Percentiles rank a stretch among this genome's conserved stretches.
phyloP scores from a whole-genome alignment of 2,329 filamentous ascomycete species.

The Annulohypoxylon truncatum region DNA sequence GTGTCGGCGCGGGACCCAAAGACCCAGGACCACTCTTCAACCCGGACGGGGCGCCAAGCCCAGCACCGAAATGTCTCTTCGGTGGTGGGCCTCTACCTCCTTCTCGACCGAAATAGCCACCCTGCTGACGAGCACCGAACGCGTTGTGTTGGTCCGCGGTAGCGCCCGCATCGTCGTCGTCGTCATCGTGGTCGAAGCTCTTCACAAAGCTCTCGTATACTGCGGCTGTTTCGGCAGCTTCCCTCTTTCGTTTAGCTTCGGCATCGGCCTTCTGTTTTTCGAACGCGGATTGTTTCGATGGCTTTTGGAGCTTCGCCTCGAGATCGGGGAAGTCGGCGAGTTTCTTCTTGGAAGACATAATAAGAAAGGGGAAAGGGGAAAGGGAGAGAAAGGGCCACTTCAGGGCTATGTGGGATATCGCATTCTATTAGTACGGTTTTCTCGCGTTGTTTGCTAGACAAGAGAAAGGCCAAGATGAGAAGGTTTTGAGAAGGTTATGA shows the following conservation, averaged over 20 bases:
- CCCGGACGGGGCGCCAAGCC: constrained; percentile 60
- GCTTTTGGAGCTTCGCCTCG: constrained; percentile 80
- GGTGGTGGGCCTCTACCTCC: constrained; percentile 50
- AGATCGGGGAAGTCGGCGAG: constrained; percentile 74
- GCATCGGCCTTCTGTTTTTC: constrained; percentile 90
- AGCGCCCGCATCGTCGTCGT: constrained; percentile 49
- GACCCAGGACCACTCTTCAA: constrained; percentile 72
- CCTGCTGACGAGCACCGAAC: constrained; percentile 37
- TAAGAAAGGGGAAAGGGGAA: constrained; percentile 55
- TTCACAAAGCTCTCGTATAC: constrained; percentile 90
- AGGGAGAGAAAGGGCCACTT: constrained; percentile 23
- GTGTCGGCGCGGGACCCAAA: constrained; percentile 64
- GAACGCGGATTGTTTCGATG: constrained; percentile 86
- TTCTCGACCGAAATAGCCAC: constrained; percentile 43
- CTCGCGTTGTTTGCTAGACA: constrained; percentile 1
- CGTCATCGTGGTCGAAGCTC: constrained; percentile 74
- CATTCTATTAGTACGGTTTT: constrained; percentile 21
- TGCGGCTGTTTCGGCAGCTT: constrained; percentile 87
- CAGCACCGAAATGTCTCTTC: constrained; percentile 75
- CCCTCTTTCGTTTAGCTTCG: constrained; percentile 85
- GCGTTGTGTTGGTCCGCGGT: constrained; percentile 28
- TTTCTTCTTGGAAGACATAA: constrained; percentile 61
- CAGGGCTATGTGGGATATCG: constrained; percentile 11
- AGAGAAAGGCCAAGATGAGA: background rate
- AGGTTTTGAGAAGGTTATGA: constrained; percentile 11